Percentiles rank a stretch among this genome's conserved stretches.
phyloP scores from a whole-genome alignment of 345 rosid species.

The Erodium maritimum region DNA sequence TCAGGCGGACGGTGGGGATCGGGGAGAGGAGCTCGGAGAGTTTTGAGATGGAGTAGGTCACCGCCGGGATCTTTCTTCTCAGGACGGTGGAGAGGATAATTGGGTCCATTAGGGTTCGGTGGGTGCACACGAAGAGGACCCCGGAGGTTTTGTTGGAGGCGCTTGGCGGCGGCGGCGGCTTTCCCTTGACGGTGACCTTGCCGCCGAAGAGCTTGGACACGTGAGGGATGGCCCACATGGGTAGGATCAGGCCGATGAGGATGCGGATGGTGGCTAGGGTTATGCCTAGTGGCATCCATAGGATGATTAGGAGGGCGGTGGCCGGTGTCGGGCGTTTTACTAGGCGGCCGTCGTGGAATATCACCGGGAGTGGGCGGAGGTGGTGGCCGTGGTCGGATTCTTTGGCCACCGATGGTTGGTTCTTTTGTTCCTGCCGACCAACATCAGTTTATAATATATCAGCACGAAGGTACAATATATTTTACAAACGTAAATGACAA shows the following conservation, averaged over 20 bases:
- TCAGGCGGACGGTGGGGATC: conserved; percentile 70
- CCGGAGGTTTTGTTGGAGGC: conserved; percentile 26
- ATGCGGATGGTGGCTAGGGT: conserved; percentile 45
- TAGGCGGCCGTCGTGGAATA: conserved; percentile 88
- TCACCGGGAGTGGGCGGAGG: conserved; percentile 57
- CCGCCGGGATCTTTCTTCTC: conserved; percentile 68
- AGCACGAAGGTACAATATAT: too few species aligned
- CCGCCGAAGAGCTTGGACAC: conserved; percentile 43
- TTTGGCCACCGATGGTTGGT: conserved; percentile 29
- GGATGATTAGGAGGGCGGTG: conserved; percentile 53
- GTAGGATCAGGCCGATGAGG: conserved; percentile 35
- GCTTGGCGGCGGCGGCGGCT: conserved; percentile 41
- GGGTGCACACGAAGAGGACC: conserved; percentile 80
- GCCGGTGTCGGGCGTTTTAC: conserved; percentile 69
- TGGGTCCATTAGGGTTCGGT: conserved; percentile 89
- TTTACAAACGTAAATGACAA: too few species aligned
- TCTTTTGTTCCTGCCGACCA: conserved; percentile 39
- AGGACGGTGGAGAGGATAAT: conserved; percentile 66
- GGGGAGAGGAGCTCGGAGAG: conserved; percentile 77
- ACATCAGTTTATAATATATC: too few species aligned
- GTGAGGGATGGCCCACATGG: conserved; percentile 53
- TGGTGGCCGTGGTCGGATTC: conserved; percentile 15
- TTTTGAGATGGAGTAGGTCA: conserved; percentile 74
- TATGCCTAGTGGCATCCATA: conserved; percentile 84
- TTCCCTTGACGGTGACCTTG: conserved; percentile 56